Base-by-base conservation (phyloP, 345 rosid species). In the Alliaria petiolata region DNA sequence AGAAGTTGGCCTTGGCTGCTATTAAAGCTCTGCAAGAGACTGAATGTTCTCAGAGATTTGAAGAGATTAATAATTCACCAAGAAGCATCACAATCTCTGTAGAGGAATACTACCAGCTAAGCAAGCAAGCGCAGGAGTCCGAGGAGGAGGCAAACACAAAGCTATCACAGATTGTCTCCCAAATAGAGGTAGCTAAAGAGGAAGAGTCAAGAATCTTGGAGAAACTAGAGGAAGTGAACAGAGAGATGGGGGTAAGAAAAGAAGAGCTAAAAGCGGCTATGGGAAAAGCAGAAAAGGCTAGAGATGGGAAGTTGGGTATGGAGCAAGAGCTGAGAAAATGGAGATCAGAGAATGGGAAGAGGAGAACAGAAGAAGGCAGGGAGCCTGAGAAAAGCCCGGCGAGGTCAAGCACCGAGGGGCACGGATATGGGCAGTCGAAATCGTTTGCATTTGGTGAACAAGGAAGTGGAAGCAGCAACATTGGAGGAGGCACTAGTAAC, bases 241-340 rank as follows among this genome's bases (percentile, higher is more conserved):
- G 72, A 76, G 97, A 88, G 68, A 70, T 87, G 81, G 69, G 74
- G 0, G 59, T 73, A 7, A 79, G 87, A 56, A 91, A 78, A 81
- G 85, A 83, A 78, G 88, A 85, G 13, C 80, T 93, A 19, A 83
- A 75, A 81, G 50, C 44, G 31, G 99, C 99, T 0, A 45, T 81
- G 87, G 89, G 78, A 20, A 88, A 84, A 78, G 99, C 96, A 6
- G 96, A 95, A 74, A 76, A 78, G 78, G 96, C 99, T 47, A 84
- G 88, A 84, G 90, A 87, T 66, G 88, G 88, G 61, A 95, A 91
- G 79, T 65, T 91, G 82, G 84, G 79, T n/a, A 77, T 85, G 68
- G 99, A 95, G 79, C 96, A 95, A 36, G 95, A 95, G 81, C 52
- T 91, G 75, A 82, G 99, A 80, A 88, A 79, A 70, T 91, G 97